Percentiles rank a stretch among this genome's conserved stretches.
phyloP scores from a whole-genome alignment of 129 eudicot species.

The Flaveria sonorensis region DNA sequence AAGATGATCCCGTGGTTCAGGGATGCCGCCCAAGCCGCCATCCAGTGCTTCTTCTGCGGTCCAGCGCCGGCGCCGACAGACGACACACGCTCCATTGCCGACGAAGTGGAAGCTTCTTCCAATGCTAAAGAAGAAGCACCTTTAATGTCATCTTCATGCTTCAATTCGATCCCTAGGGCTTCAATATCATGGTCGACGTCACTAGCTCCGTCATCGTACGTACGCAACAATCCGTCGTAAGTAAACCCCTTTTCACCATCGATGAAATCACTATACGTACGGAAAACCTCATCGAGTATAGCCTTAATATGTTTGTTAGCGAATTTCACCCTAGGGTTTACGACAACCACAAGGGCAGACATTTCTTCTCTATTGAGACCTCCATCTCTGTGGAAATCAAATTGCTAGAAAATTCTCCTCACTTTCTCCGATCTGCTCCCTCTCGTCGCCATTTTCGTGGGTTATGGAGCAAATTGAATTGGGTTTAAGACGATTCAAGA shows the following conservation, averaged over 20 bases:
- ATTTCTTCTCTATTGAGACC: slow-evolving; percentile 84
- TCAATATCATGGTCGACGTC: slow-evolving; percentile 93
- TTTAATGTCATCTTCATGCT: slow-evolving; percentile 39
- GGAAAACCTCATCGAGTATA: slow-evolving; percentile 83
- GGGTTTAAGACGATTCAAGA: slow-evolving; percentile 8
- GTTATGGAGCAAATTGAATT: not conserved
- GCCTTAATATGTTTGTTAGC: slow-evolving; percentile 84
- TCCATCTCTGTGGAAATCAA: slow-evolving; percentile 69
- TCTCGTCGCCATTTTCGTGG: slow-evolving; percentile 54
- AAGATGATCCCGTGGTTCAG: slow-evolving; percentile 89
- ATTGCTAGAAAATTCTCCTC: slow-evolving; percentile 75
- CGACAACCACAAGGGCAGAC: slow-evolving; percentile 88
- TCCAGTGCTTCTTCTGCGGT: slow-evolving; percentile 62
- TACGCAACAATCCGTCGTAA: slow-evolving; percentile 73
- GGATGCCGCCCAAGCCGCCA: slow-evolving; percentile 92
- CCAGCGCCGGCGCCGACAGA: slow-evolving; percentile 30
- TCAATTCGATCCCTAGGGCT: slow-evolving; percentile 70
- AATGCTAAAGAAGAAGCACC: slow-evolving; percentile 32
- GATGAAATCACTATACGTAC: slow-evolving; percentile 75
- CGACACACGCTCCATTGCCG: slow-evolving; percentile 48
- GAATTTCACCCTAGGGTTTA: slow-evolving; percentile 92
- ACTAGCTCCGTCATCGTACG: slow-evolving; percentile 93
- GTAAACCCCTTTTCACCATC: slow-evolving; percentile 79
- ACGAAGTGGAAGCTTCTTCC: slow-evolving; percentile 75
- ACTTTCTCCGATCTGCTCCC: slow-evolving; percentile 93